Evolutionary conservation across 2,329 filamentous ascomycete species (phyloP).

Genomic region (Trichophyton mentagrophytes): DNA sequence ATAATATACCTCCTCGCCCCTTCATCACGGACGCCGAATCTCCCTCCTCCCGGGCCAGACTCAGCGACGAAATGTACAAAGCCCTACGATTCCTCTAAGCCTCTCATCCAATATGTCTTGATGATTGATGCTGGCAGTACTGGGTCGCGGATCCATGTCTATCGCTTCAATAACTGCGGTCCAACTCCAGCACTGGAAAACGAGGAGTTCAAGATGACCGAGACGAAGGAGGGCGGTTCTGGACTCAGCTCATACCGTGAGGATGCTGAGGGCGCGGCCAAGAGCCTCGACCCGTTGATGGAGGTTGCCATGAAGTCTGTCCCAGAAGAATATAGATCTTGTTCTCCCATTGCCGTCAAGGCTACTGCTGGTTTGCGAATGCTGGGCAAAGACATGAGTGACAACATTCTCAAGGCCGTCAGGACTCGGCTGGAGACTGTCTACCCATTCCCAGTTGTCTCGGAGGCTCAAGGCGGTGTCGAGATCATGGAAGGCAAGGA

Average conservation of each 20-base stretch:
- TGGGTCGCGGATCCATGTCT: conserved; percentile 94
- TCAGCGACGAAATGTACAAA: conserved; percentile 60
- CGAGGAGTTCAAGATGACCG: conserved; percentile 88
- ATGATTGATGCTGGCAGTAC: conserved; percentile 99
- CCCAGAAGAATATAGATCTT: conserved; percentile 78
- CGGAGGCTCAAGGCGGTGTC: conserved; percentile 71
- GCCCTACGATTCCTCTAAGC: conserved; percentile 76
- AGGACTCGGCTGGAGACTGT: conserved; percentile 68
- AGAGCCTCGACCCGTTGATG: conserved; percentile 78
- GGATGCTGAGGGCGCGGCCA: conserved; percentile 76
- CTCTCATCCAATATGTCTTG: conserved; percentile 89
- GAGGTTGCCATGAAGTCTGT: conserved; percentile 72
- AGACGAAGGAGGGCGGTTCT: conserved; percentile 65
- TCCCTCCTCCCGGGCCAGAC: neutral
- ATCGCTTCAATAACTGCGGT: conserved; percentile 98
- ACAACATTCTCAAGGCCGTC: conserved; percentile 76
- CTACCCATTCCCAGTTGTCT: conserved; percentile 91
- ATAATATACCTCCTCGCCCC: conserved; percentile 44
- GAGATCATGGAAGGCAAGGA: conserved; percentile 96
- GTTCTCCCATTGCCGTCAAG: conserved; percentile 92
- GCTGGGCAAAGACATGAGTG: conserved; percentile 65
- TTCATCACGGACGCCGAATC: conserved; percentile 18
- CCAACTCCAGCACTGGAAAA: conserved; percentile 85
- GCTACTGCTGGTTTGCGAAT: conserved; percentile 88
- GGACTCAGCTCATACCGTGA: conserved; percentile 75